These are phyloP conservation scores for Ceratocystis papillata DNA, from an alignment of 2,329 filamentous ascomycete genomes.

Conservation along the genomic window DNA sequence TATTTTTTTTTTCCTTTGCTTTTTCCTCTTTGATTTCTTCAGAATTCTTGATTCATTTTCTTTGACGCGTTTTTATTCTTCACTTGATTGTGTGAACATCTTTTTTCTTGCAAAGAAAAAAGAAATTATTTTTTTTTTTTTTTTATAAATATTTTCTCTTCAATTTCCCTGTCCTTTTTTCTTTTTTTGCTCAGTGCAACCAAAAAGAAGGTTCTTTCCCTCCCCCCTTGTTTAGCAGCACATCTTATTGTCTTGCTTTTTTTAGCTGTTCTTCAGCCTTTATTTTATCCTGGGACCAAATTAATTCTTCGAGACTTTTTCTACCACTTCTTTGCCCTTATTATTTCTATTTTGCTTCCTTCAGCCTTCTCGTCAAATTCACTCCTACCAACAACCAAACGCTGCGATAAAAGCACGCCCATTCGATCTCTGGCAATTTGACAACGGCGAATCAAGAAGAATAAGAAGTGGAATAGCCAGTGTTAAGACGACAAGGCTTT, in stretches of 20 bases:
- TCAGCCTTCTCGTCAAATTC: constrained; percentile 1
- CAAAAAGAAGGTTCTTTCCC: not conserved
- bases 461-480: not conserved
- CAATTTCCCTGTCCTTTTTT: not conserved
- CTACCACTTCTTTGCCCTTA: not conserved
- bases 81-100: not conserved
- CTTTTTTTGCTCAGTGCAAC: not conserved
- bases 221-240: constrained; percentile 2
- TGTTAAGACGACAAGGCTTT: not conserved
- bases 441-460: not conserved
- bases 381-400: not conserved
- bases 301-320: not conserved
- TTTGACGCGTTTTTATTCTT: not conserved
- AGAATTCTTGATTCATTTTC: not conserved
- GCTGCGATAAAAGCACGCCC: not conserved
- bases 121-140: not conserved
- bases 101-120: not conserved
- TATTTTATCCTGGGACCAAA: not conserved
- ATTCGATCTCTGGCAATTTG: not conserved
- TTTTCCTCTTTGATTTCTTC: constrained; percentile 5
- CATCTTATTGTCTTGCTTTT: not conserved
- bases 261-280: not conserved
- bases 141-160: not conserved
- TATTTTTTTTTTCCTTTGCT: not conserved
- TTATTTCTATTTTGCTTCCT: not conserved